Evolutionary conservation across 108 stramenopile genomes (phyloP), one percentile per base, ranked within the genome.

Genomic region (Aurantiochytrium sp.): DNA sequence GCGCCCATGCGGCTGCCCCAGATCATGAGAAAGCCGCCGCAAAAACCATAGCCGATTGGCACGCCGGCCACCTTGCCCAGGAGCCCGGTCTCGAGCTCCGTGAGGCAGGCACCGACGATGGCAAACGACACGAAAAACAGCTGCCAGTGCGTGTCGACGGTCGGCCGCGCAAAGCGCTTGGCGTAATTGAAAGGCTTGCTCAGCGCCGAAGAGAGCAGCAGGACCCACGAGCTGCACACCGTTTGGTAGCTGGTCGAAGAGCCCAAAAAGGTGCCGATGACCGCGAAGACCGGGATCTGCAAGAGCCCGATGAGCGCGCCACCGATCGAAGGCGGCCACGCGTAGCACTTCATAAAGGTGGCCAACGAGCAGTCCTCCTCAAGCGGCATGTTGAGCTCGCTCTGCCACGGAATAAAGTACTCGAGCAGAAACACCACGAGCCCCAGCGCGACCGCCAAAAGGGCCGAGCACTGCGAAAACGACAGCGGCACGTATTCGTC

Each of bases 11-110:
- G 50, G 54, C 37, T 42, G 17, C 86, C 86, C 22, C 34, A 86
- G 45, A 86, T 24, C 55, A 86, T 55, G n/a, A 86, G 37, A 55
- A 86, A 27, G 5, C 86, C 86, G 10, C 86, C 86, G n/a, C 34
- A 15, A 36, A 86, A 59, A 34, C 55, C 24, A 54, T 86, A 54
- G 37, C 54, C 52, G 5, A 55, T 54, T 10, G 31, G 24, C 37
- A 86, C 27, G 4, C 86, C 86, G 34, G 34, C 22, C 15, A 53
- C 50, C 3, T 54, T 86, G 17, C 86, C 86, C 4, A 54, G 39
- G 4, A 55, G 15, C 12, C 30, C 55, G 19, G 34, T 41, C 0
- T 17, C 54, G 15, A 24, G 27, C 15, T 36, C 34, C 17, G 55
- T 37, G 86, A 42, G 30, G 19, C 19, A 54, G 30, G 85, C 85